These are phyloP conservation scores for Trichoderma afroharzianum DNA, from an alignment of 2,329 filamentous ascomycete genomes.

Conservation along the genomic window DNA sequence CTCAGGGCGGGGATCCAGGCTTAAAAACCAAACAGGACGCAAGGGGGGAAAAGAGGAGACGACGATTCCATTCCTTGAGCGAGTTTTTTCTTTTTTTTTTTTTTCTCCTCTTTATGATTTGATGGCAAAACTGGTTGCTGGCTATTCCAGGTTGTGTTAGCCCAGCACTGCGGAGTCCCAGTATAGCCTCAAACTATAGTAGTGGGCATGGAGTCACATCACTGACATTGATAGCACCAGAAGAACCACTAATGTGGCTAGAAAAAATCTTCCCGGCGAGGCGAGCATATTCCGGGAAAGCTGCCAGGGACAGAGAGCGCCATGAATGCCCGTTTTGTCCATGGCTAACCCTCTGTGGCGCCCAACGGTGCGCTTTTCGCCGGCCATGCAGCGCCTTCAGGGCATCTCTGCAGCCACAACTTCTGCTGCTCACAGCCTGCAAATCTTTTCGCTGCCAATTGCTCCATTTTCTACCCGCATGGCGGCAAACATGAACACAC, in stretches of 20 bases:
- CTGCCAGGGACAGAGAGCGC: neutral
- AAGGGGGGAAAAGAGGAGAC: neutral
- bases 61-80: neutral
- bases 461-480: neutral
- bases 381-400: neutral
- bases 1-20: neutral
- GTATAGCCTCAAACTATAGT: neutral
- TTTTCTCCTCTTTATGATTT: neutral
- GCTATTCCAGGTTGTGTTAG: neutral
- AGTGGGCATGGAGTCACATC: neutral
- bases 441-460: neutral
- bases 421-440: neutral
- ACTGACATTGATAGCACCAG: neutral
- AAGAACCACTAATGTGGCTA: neutral
- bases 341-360: neutral
- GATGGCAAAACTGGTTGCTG: neutral
- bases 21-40: neutral
- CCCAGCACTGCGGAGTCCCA: neutral
- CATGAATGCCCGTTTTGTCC: slow-evolving; percentile 2
- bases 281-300: neutral
- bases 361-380: neutral
- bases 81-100: neutral
- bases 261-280: neutral
- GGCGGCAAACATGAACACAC: neutral
- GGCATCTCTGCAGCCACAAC: neutral